These are phyloP conservation scores for Centrapalus pauciflorus DNA, from an alignment of 129 eudicot species.

Conservation along the genomic window DNA sequence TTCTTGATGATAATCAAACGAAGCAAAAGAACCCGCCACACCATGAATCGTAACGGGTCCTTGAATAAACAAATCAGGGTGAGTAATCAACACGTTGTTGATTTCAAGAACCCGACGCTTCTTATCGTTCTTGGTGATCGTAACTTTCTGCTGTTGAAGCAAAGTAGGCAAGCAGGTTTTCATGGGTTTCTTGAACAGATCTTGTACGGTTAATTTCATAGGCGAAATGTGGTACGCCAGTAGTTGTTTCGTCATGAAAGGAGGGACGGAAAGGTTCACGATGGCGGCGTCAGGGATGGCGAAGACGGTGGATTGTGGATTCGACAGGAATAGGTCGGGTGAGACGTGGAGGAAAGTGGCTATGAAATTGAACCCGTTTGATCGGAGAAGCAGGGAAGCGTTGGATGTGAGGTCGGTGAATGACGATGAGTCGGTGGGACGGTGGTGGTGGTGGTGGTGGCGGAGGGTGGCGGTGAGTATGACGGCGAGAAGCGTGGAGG, in stretches of 20 bases:
- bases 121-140: conserved; percentile 30
- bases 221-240: conserved; percentile 56
- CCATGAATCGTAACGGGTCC: conserved; percentile 58
- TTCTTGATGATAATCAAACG: conserved; percentile 23
- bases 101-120: conserved; percentile 33
- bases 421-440: conserved; percentile 9
- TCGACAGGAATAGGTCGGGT: conserved; percentile 50
- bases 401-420: conserved; percentile 26
- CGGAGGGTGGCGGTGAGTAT: conserved; percentile 33
- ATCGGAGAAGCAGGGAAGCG: conserved; percentile 53
- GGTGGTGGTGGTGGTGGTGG: conserved; percentile 28
- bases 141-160: conserved; percentile 21
- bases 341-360: conserved; percentile 69
- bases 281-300: conserved; percentile 55
- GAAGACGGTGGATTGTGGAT: conserved; percentile 52
- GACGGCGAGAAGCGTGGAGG: conserved; percentile 29
- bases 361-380: conserved; percentile 44
- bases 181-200: conserved; percentile 36
- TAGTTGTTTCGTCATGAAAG: conserved; percentile 36
- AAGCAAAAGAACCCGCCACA: conserved; percentile 32
- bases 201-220: conserved; percentile 28
- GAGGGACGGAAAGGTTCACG: conserved; percentile 40
- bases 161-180: conserved; percentile 48
- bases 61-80: conserved; percentile 61
- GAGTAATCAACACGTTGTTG: conserved; percentile 54